These are phyloP conservation scores for Aspergillus calidoustus DNA, from an alignment of 2,329 filamentous ascomycete species.

Conservation along the genomic window DNA sequence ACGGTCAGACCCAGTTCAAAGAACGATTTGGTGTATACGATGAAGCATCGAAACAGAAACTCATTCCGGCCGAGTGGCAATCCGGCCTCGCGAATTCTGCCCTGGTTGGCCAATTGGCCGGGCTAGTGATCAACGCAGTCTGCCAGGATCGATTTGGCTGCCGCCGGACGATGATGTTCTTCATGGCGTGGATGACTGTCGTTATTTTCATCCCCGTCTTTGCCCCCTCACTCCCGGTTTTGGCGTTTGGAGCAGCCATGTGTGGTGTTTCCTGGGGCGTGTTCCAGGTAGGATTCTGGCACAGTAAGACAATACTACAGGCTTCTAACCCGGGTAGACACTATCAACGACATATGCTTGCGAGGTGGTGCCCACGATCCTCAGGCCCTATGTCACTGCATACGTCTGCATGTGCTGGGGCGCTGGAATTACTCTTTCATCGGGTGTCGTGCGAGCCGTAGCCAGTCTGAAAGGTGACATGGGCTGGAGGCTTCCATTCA, in stretches of 20 bases:
- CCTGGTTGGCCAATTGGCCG: constrained; percentile 25
- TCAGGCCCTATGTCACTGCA: constrained; percentile 35
- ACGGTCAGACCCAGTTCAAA: constrained; percentile 17
- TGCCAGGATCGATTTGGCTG: constrained; percentile 33
- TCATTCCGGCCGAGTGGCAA: constrained; percentile 35
- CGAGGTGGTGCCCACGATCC: constrained; percentile 36
- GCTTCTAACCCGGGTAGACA: background rate
- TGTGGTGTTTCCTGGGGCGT: constrained; percentile 21
- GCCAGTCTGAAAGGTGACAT: constrained; percentile 22
- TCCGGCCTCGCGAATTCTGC: constrained; percentile 28
- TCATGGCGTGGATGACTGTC: constrained; percentile 15
- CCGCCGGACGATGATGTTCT: constrained; percentile 29
- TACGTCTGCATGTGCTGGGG: constrained; percentile 36
- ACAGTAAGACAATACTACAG: background rate
- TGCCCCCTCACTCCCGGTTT: constrained; percentile 11
- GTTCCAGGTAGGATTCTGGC: constrained; percentile 7
- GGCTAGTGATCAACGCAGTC: constrained; percentile 29
- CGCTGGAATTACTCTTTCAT: constrained; percentile 30
- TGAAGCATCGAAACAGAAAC: background rate
- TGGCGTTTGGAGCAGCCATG: constrained; percentile 16
- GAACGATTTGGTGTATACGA: constrained; percentile 16
- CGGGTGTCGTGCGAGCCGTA: constrained; percentile 31
- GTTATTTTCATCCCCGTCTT: constrained; percentile 25
- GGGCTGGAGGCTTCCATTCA: constrained; percentile 25
- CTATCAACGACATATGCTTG: constrained; percentile 31